phyloP scores from a whole-genome alignment of 768 basidiomycete species.

The Auriscalpium microsporum region DNA sequence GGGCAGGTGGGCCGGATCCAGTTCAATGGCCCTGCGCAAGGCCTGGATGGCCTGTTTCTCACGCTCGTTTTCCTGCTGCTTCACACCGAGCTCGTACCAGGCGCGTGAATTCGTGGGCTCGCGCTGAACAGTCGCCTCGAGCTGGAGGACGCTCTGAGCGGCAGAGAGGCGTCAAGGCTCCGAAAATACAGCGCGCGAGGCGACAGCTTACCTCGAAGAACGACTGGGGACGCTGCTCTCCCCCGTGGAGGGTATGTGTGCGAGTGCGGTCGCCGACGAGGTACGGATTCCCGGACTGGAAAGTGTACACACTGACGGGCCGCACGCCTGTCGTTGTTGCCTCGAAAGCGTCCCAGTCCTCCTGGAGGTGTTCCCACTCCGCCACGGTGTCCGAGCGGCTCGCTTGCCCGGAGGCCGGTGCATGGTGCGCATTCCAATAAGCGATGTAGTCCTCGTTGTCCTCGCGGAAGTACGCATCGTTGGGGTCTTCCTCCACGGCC shows the following conservation, averaged over 20 bases:
- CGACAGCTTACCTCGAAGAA: constrained; percentile 32
- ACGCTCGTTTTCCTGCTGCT: constrained; percentile 96
- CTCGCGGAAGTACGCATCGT: constrained; percentile 61
- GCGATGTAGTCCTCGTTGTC: constrained; percentile 60
- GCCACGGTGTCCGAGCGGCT: constrained; percentile 13
- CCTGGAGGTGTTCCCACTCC: constrained; percentile 63
- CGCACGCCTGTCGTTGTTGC: constrained; percentile 60
- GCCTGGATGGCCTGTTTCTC: constrained; percentile 87
- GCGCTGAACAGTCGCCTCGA: constrained; percentile 83
- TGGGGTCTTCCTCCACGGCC: constrained; percentile 27
- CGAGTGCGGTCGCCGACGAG: constrained; percentile 45
- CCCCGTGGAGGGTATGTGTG: constrained; percentile 30
- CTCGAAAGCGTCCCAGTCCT: constrained; percentile 77
- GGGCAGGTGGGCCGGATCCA: constrained; percentile 67
- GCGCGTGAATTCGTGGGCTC: constrained; percentile 60
- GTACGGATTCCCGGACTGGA: constrained; percentile 76
- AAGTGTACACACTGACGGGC: constrained; percentile 51
- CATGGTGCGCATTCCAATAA: constrained; percentile 46
- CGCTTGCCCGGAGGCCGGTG: background rate
- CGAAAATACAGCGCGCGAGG: background rate
- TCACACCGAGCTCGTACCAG: constrained; percentile 92
- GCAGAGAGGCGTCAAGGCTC: constrained; percentile 8
- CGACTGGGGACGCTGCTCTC: constrained; percentile 13
- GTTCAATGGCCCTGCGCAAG: constrained; percentile 66
- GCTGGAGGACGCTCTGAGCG: constrained; percentile 70